Evolutionary conservation across 192 early-diverging fungal genomes (phyloP), one percentile per base, ranked within the genome.

Genomic region (Funneliformis mosseae): DNA sequence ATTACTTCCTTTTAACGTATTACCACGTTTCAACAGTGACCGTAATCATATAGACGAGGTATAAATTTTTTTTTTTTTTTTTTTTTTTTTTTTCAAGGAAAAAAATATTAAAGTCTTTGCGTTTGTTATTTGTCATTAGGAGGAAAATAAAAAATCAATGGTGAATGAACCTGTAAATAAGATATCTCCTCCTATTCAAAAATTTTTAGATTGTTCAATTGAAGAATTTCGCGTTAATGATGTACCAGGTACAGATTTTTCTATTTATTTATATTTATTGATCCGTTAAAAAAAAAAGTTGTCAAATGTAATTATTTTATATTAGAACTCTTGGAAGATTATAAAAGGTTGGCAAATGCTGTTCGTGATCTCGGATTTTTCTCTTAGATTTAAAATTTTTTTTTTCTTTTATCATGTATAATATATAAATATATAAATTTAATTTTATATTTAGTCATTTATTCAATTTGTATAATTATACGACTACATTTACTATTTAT

Each of bases 371-470:
- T 78, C n/a, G 77, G 64, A 18, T 43, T 78, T 33, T 78, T 78
- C 67, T 64, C 77, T 50, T 69, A 41, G 3, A 25, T 64, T 48
- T 41, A 3, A 5, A 43, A n/a, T n/a, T 33, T 46, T 46, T 21
- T 33, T 23, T 11, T 23, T 18, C 6, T 8, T 42, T 43, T 23
- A 43, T 73, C 41, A 18, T 18, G 8, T 25, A 43, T 81, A 77
- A 55, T 85, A 74, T 79, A 81, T 84, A 78, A 66, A 43, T 43
- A 43, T 45, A 45, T 45, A 10, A 45, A 45, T 45, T 45, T 45
- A 33, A 33, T 33, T 0, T 33, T 33, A 33, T 33, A 33, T 33
- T 33, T 33, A 33, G 0, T 33, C 33, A 33, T 33, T 33, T 33
- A 33, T 33, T 33, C 33, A 3, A 33, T 33, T 33, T 33, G 33